These are phyloP conservation scores for Microcos paniculata DNA, from an alignment of 345 rosid species.

Conservation along the genomic window DNA sequence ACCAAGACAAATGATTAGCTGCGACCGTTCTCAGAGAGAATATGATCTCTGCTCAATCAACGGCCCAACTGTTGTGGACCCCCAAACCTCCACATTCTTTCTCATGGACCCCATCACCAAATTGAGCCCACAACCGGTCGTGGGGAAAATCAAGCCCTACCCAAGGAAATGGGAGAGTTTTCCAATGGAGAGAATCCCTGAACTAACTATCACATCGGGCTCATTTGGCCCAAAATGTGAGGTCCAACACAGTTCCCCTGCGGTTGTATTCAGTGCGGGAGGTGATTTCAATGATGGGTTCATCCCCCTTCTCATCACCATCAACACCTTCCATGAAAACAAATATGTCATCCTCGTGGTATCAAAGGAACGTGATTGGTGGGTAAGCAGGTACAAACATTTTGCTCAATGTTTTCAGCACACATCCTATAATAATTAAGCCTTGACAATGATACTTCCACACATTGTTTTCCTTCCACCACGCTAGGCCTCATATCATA, in stretches of 20 bases:
- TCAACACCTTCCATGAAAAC: constrained; percentile 29
- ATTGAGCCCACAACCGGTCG: not conserved
- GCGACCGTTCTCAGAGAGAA: constrained; percentile 42
- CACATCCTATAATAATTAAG: constrained; percentile 44
- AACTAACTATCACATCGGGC: constrained; percentile 38
- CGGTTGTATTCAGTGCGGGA: constrained; percentile 53
- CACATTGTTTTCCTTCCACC: constrained; percentile 52
- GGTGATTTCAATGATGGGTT: constrained; percentile 70
- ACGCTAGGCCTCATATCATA: constrained; percentile 51
- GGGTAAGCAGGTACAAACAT: constrained; percentile 50
- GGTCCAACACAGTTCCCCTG: constrained; percentile 43
- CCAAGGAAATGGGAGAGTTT: constrained; percentile 47
- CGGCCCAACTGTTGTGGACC: constrained; percentile 44
- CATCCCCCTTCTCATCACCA: constrained; percentile 66
- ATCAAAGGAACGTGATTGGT: constrained; percentile 44
- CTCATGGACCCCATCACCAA: constrained; percentile 16
- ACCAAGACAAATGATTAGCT: constrained; percentile 26
- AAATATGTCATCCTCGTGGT: constrained; percentile 53
- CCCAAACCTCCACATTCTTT: constrained; percentile 34
- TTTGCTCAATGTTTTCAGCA: constrained; percentile 39
- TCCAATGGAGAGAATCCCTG: constrained; percentile 37
- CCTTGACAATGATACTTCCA: constrained; percentile 37
- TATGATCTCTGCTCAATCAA: constrained; percentile 53
- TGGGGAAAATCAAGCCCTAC: constrained; percentile 51
- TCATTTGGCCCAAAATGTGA: constrained; percentile 28